These are phyloP conservation scores for sunflower (Helianthus annuus) DNA, from an alignment of 129 eudicot species.

Conservation along the genomic window HanXRQr2.0-SUNRISE NC_035436.2:7223887-7224386, in stretches of 20 bases:
- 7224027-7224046: neutral
- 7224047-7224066: neutral
- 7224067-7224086: neutral
- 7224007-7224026: neutral
- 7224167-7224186: too few relatives aligned
- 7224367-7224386: constrained; percentile 23
- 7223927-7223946: too few relatives aligned
- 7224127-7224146: neutral
- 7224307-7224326: neutral
- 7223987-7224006: neutral
- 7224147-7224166: too few relatives aligned
- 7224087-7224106: neutral
- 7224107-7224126: neutral
- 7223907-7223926: too few relatives aligned
- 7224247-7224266: neutral
- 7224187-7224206: neutral
- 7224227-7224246: neutral
- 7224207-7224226: neutral
- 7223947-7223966: too few relatives aligned
- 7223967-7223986: too few relatives aligned
- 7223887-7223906: too few relatives aligned
- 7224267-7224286: neutral
- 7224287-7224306: neutral
- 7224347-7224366: constrained; percentile 9
- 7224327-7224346: neutral